Evolutionary conservation across 257 asterid genomes (phyloP), one percentile per base, ranked within the genome.

Genomic region (Solanum chmielewskii): DNA sequence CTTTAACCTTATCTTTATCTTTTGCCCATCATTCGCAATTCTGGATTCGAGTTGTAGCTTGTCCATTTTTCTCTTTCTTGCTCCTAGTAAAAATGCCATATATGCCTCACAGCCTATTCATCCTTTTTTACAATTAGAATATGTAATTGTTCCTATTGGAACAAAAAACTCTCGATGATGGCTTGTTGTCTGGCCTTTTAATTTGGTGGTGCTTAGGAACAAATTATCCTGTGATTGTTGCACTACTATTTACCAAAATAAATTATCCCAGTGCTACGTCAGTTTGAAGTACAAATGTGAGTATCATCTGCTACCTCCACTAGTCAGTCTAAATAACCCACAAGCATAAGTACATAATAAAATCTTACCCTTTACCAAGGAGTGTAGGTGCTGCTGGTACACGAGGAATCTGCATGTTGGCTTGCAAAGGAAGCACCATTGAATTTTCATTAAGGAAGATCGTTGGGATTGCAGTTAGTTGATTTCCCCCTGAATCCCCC

Each of bases 281-380:
- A 8, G 7, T 76, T 42, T 77, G 59, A 44, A 77, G 62, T 13
- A 77, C 31, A 25, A 75, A 42, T 42, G 39, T 2, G 62, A 77
- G 62, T 16, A 44, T 15, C 62, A 8, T 25, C 83, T 77, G 64
- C 37, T 25, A 15, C 25, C 62, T 77, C 62, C 83, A 77, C 62
- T 44, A 77, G 62, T 77, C 83, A 25, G 62, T 77, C 62, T 13
- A 77, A 73, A 44, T 44, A 77, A 44, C 39, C 62, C 39, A 44
- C 14, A 42, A 77, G 83, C 83, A 77, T 8, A 74, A 29, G 85
- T 47, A 29, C 27, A 49, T 10, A 10, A 49, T 49, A 49, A 80
- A 27, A 80, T 23, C 69, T 91, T 93, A 96, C 99, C 99, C 98
- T 93, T 95, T 95, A 70, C 98, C 98, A 29, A 93, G 89, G 83